These are phyloP conservation scores for Amanita rubescens DNA, from an alignment of 768 basidiomycete genomes.

Conservation along the genomic window DNA sequence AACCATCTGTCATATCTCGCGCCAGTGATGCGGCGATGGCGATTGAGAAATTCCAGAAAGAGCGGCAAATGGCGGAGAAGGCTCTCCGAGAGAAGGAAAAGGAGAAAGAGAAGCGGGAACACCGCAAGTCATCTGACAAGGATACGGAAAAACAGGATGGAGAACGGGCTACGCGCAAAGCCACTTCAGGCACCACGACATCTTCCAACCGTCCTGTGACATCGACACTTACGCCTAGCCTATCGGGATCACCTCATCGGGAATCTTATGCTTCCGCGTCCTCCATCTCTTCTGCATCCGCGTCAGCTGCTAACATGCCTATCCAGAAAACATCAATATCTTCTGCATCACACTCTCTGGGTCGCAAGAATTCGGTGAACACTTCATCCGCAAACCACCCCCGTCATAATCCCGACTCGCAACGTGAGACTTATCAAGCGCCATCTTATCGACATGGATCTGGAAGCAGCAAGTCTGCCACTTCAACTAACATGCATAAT, in stretches of 20 bases:
- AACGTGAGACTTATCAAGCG: constrained; percentile 1
- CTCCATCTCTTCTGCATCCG: constrained; percentile 1
- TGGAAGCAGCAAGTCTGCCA: constrained; percentile 3
- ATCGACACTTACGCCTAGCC: not conserved
- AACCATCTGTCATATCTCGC: constrained; percentile 27
- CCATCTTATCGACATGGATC: constrained; percentile 2
- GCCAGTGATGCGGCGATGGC: constrained; percentile 50
- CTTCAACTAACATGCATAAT: not conserved
- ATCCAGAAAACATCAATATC: not conserved
- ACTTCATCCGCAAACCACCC: not conserved
- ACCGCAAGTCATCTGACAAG: constrained; percentile 19
- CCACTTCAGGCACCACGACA: not conserved
- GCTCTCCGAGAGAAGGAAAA: constrained; percentile 11
- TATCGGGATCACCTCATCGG: not conserved
- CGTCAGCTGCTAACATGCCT: not conserved
- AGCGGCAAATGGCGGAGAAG: constrained; percentile 24
- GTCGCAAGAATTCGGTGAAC: not conserved
- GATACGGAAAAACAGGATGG: constrained; percentile 17
- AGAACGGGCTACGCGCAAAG: constrained; percentile 3
- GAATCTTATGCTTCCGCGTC: not conserved
- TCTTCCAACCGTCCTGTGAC: not conserved
- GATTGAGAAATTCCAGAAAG: constrained; percentile 34
- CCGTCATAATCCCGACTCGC: not conserved
- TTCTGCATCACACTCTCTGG: not conserved
- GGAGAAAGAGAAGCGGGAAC: constrained; percentile 15